Evolutionary conservation across 1,284 basidiomycete genomes (phyloP).

Genomic region (Laetiporus sulphureus): DNA sequence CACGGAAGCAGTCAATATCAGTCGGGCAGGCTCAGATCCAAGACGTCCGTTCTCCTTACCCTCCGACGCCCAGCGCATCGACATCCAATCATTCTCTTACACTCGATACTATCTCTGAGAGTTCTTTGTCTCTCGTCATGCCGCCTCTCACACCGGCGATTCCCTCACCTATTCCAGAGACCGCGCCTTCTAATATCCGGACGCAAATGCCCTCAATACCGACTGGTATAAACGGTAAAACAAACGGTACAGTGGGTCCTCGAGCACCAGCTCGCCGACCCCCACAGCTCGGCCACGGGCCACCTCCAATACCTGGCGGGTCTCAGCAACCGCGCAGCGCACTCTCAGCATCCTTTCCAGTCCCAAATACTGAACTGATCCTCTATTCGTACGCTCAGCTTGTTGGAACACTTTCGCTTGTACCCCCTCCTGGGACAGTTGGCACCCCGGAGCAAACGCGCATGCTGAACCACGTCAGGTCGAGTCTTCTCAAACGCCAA

Average conservation of each 20-base stretch:
- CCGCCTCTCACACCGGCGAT: slow-evolving; percentile 23
- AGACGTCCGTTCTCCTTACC: slow-evolving; percentile 29
- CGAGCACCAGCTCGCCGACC: slow-evolving; percentile 22
- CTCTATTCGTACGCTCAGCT: slow-evolving; percentile 86
- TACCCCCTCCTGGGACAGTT: slow-evolving; percentile 21
- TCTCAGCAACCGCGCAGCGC: slow-evolving; percentile 29
- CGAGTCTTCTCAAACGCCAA: slow-evolving; percentile 41
- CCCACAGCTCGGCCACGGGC: slow-evolving; percentile 41
- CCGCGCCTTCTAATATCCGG: slow-evolving; percentile 11
- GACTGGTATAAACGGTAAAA: no score
- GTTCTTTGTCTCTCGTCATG: slow-evolving; percentile 17
- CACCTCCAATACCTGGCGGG: slow-evolving; percentile 16
- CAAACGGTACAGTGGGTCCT: no score
- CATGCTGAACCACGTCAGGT: slow-evolving; percentile 39
- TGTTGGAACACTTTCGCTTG: slow-evolving; percentile 54
- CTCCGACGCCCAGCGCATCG: slow-evolving; percentile 40
- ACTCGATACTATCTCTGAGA: slow-evolving; percentile 64
- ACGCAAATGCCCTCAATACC: slow-evolving; percentile 13
- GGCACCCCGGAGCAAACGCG: slow-evolving; percentile 32
- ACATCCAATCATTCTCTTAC: slow-evolving; percentile 56
- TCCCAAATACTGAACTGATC: slow-evolving; percentile 52
- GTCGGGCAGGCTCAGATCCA: slow-evolving; percentile 45
- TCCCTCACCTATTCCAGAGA: slow-evolving; percentile 17
- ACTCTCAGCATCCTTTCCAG: slow-evolving; percentile 33
- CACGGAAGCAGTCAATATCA: slow-evolving; percentile 63